These are phyloP conservation scores for Geotrichum reessii DNA, from an alignment of 1,139 yeast genomes.

Conservation along the genomic window DNA sequence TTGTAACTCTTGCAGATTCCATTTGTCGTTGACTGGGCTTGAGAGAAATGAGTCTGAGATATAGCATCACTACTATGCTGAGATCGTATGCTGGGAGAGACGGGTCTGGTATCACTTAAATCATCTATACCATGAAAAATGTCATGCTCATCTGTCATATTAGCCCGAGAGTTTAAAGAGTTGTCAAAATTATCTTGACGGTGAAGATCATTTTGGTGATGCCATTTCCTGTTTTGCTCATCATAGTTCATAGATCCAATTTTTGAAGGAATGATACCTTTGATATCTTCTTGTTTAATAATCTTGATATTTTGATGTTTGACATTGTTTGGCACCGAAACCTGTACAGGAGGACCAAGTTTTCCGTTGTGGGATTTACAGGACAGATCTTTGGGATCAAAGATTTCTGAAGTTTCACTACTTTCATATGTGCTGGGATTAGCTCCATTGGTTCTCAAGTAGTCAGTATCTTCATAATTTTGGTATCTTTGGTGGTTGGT, in stretches of 20 bases:
- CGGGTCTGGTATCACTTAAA: constrained; percentile 8
- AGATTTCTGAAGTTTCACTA: constrained; percentile 4
- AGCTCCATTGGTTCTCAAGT: not conserved
- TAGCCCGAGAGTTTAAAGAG: not conserved
- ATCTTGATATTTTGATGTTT: constrained; percentile 9
- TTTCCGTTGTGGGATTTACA: not conserved
- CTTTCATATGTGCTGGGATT: not conserved
- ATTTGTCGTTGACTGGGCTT: not conserved
- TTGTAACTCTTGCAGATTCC: not conserved
- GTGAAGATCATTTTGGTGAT: not conserved
- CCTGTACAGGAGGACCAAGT: not conserved
- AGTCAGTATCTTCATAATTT: not conserved
- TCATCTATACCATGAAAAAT: constrained; percentile 18
- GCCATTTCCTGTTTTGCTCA: constrained; percentile 12
- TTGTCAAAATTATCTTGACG: not conserved
- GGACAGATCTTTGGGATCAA: not conserved
- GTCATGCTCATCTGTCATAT: constrained; percentile 12
- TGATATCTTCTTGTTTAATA: constrained; percentile 15
- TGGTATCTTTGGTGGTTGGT: not conserved
- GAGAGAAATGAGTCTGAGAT: not conserved
- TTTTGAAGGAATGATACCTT: constrained; percentile 12
- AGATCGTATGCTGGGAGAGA: not conserved
- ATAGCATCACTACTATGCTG: not conserved
- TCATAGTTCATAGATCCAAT: constrained; percentile 18
- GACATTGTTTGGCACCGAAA: constrained; percentile 1